Evolutionary conservation across 108 stramenopile genomes (phyloP), one percentile per base, ranked within the genome.

Genomic region (Craspedostauros australis): DNA sequence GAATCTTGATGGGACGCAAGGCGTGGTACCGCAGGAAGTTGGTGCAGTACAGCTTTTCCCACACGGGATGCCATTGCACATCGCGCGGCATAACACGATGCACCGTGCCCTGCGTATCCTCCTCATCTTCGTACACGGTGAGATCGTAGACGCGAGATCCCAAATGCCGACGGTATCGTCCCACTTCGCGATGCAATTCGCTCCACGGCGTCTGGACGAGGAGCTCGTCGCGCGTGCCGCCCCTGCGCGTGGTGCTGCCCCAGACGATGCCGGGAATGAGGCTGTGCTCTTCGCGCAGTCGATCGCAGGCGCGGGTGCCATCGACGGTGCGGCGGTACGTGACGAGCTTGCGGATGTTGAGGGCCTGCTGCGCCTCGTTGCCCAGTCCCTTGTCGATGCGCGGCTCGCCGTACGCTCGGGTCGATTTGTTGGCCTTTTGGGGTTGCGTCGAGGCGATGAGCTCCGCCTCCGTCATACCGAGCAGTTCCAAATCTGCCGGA

Each of bases 21-120:
- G 91, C 67, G 32, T 79, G 72, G 42, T 92, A 92, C 11, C 91
- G 67, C 1, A 76, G 38, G 48, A 67, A 92, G 46, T 92, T 92
- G 50, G 70, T 71, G 42, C 86, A 88, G 51, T 66, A 84, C n/a
- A 87, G 39, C 47, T 44, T 57, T 22, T 79, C 68, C n/a, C 60
- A 45, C 8, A 92, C 79, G 31, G 91, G 86, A 59, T 92, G 91
- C 47, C 77, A 41, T 57, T 86, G 75, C 8, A 86, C 54, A 60
- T 79, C 66, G 12, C 72, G 31, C 12, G 91, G 86, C 5, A 86
- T 37, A 21, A 92, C 91, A 39, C 72, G 63, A 48, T 90, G 84
- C 22, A 80, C 76, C 3, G 68, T 70, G 19, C 76, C 78, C 26
- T 76, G 75, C 16, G 59, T 54, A 31, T 77, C 83, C 19, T 60